Base-by-base conservation (phyloP, 2,329 filamentous ascomycete species). In the Onygenales sp. region DNA sequence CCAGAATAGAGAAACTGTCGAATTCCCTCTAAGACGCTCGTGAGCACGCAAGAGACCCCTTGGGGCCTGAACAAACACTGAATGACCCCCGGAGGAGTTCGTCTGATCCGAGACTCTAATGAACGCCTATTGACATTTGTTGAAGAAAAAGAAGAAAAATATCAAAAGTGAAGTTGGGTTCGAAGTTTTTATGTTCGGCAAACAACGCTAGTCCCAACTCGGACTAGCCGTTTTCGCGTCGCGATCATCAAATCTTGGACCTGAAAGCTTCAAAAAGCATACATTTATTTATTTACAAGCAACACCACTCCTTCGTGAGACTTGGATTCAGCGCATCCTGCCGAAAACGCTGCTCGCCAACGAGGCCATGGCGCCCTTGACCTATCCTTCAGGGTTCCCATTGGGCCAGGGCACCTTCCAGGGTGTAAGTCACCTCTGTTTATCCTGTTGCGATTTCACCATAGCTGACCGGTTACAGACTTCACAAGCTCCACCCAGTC, bases 61-160 rank as follows among this genome's bases (percentile, higher is more conserved):
- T 72, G 72, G 78, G 84, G 85, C 82, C 89, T 94, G 87, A 89
- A 87, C 84, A 90, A 89, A 87, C 82, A 97, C 81, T 89, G 88
- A 91, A 67, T 69, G 68, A 58, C 67, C 63, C 61, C 55, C 59
- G 55, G 58, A 69, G 55, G 58, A 69, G 72, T 45, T 38, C 61
- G 83, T 87, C 83, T 87, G 83, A 84, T 87, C 87, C 91, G 92
- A 94, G 93, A 98, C 93, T 98, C 93, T 97, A 97, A 92, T 87
- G 88, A 87, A 83, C 85, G 87, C 85, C 89, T 92, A 79, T 69
- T 69, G 75, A 79, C 76, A 78, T 79, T 74, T 72, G 70, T 67
- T 65, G 68, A 72, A 72, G 69, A 70, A 76, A 77, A 70, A 74
- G 71, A 76, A 69, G 71, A 71, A 67, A 66, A 61, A 27, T 5